These are phyloP conservation scores for Phytopythium montanum DNA, from an alignment of 352 stramenopile species.

Conservation along the genomic window DNA sequence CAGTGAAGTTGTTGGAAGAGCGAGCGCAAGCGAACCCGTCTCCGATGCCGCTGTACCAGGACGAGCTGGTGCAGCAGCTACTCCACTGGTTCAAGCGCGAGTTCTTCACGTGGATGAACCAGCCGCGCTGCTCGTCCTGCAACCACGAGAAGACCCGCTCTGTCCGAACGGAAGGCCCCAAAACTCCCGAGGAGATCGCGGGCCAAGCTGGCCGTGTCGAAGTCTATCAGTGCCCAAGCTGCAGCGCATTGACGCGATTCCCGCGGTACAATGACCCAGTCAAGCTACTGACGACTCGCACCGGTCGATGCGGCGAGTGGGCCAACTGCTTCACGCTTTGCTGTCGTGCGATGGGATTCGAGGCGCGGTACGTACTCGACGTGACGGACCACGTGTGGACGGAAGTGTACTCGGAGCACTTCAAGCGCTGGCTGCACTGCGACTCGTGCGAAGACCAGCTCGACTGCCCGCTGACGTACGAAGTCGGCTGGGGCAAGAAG, in stretches of 20 bases:
- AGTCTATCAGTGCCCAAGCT: slow-evolving; percentile 78
- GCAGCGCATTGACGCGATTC: slow-evolving; percentile 66
- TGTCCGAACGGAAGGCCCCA: slow-evolving; percentile 38
- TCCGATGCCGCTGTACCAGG: slow-evolving; percentile 43
- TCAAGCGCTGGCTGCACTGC: slow-evolving; percentile 90
- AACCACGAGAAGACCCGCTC: slow-evolving; percentile 39
- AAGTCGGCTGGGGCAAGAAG: slow-evolving; percentile 94
- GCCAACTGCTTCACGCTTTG: slow-evolving; percentile 93
- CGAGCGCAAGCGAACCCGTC: slow-evolving; percentile 50
- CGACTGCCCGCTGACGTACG: slow-evolving; percentile 92
- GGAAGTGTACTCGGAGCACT: slow-evolving; percentile 85
- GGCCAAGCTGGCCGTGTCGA: slow-evolving; percentile 79
- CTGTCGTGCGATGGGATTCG: slow-evolving; percentile 87
- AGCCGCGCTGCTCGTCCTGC: slow-evolving; percentile 61
- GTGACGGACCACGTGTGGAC: slow-evolving; percentile 96
- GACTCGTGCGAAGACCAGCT: slow-evolving; percentile 94
- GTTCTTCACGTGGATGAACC: slow-evolving; percentile 91
- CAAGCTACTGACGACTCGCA: slow-evolving; percentile 82
- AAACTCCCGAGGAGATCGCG: slow-evolving; percentile 48
- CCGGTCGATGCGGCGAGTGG: slow-evolving; percentile 90
- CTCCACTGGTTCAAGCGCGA: slow-evolving; percentile 89
- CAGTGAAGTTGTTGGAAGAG: slow-evolving; percentile 56
- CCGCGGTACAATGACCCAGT: slow-evolving; percentile 89
- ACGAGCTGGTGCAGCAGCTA: slow-evolving; percentile 74
- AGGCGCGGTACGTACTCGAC: slow-evolving; percentile 91